A percentile compares a stretch with the other conserved stretches of the same genome.
phyloP scores from a whole-genome alignment of 2,329 filamentous ascomycete species.

The Sclerotinia sclerotiorum region DNA sequence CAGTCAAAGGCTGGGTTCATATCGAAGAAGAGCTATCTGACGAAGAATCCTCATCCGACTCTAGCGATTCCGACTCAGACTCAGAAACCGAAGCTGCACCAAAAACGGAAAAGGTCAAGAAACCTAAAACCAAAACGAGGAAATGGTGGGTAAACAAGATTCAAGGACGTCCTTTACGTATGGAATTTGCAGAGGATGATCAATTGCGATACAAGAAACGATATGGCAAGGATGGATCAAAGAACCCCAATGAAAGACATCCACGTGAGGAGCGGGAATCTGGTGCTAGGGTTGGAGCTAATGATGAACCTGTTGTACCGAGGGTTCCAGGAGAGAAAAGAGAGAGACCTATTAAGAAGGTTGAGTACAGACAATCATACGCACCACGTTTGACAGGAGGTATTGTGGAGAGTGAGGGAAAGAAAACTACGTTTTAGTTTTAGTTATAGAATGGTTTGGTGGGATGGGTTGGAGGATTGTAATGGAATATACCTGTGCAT shows the following conservation, averaged over 20 bases:
- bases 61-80: conserved; percentile 37
- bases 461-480: not conserved
- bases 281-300: conserved; percentile 29
- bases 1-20: conserved; percentile 79
- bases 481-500: conserved; percentile 9
- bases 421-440: conserved; percentile 84
- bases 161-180: conserved; percentile 74
- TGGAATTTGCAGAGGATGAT: conserved; percentile 92
- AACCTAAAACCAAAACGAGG: conserved; percentile 60
- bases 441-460: conserved; percentile 44
- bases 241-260: conserved; percentile 28
- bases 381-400: conserved; percentile 70
- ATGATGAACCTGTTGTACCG: conserved; percentile 36
- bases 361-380: conserved; percentile 49
- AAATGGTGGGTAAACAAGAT: conserved; percentile 88
- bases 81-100: conserved; percentile 42
- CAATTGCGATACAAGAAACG: conserved; percentile 90
- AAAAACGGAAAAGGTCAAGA: conserved; percentile 48
- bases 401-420: conserved; percentile 75
- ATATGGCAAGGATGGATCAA: conserved; percentile 71
- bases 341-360: conserved; percentile 41
- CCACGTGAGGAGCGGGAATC: conserved; percentile 14
- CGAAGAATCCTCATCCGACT: conserved; percentile 34
- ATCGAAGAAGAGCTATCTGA: conserved; percentile 55
- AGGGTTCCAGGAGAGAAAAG: conserved; percentile 25